phyloP scores from a whole-genome alignment of 1,284 basidiomycete genomes.

The Trichosporon inkin region DNA sequence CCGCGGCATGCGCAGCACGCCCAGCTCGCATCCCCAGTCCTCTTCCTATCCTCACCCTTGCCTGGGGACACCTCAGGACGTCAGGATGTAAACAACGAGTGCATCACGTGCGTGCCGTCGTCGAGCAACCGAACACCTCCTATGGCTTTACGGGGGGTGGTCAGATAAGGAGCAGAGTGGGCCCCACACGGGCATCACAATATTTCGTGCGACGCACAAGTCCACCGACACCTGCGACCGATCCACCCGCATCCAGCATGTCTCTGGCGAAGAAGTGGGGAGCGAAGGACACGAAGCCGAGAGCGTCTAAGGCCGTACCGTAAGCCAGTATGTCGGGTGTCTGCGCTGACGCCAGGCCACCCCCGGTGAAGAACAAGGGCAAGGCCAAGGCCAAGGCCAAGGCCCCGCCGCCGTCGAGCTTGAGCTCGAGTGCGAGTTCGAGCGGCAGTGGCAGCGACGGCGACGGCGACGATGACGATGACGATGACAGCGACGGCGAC shows the following conservation, averaged over 20 bases:
- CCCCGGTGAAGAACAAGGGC: background rate
- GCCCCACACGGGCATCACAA: background rate
- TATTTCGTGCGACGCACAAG: background rate
- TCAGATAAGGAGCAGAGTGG: background rate
- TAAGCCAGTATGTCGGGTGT: background rate
- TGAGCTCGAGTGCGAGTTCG: background rate
- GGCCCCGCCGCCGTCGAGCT: background rate
- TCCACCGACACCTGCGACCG: background rate
- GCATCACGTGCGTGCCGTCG: background rate
- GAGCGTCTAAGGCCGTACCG: background rate
- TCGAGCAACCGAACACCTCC: background rate
- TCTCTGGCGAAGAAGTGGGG: background rate
- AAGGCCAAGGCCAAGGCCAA: slow-evolving; percentile 8
- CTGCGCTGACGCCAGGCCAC: background rate
- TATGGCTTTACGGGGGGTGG: background rate
- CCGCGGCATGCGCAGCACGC: too few relatives aligned
- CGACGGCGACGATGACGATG: slow-evolving; percentile 7
- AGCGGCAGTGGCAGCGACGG: background rate
- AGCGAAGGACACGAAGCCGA: background rate
- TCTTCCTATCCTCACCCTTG: too few relatives aligned
- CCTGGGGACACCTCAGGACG: too few relatives aligned
- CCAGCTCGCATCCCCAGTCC: too few relatives aligned
- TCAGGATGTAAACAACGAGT: too few relatives aligned
- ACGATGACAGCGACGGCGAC: background rate
- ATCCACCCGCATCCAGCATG: background rate